phyloP scores from a whole-genome alignment of 2,329 filamentous ascomycete genomes.

The Phaeosphaeriaceae sp. region DNA sequence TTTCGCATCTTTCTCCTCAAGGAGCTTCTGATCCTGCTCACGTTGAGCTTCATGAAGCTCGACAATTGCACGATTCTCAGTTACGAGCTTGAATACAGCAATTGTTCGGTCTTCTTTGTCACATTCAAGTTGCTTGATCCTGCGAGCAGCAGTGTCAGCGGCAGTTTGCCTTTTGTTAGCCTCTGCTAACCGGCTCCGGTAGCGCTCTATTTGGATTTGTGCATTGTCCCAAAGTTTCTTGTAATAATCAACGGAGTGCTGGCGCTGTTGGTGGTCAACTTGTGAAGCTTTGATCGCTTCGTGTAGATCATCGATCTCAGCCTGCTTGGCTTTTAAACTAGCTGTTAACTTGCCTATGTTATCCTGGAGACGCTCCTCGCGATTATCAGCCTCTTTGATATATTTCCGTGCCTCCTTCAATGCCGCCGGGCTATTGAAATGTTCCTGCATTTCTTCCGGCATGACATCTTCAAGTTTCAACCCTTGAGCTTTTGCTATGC shows the following conservation, averaged over 20 bases:
- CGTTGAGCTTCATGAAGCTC: conserved; percentile 10
- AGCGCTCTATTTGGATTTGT: conserved; percentile 15
- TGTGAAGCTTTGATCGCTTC: conserved; percentile 17
- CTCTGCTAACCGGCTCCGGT: conserved; percentile 13
- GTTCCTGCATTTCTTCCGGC: conserved; percentile 13
- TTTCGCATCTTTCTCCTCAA: conserved; percentile 10
- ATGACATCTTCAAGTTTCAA: conserved; percentile 21
- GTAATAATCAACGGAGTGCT: conserved; percentile 15
- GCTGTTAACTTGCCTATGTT: conserved; percentile 10
- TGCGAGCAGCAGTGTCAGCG: conserved; percentile 3
- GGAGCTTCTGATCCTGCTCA: conserved; percentile 4
- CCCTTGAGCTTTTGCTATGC: conserved; percentile 16
- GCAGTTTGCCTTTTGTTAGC: conserved; percentile 5
- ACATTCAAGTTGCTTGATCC: conserved; percentile 15
- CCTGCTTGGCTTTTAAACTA: conserved; percentile 19
- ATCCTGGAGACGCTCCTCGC: conserved; percentile 13
- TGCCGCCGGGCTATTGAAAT: conserved; percentile 15
- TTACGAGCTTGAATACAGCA: conserved; percentile 12
- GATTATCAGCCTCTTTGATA: conserved; percentile 21
- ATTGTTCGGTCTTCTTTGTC: conserved; percentile 11
- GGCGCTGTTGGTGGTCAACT: conserved; percentile 25
- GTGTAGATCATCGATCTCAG: conserved; percentile 19
- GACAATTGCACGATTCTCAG: conserved; percentile 14
- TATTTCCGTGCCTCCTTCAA: conserved; percentile 21
- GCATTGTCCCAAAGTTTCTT: conserved; percentile 14